Conservation (phyloP, 768 basidiomycete species). For the Mycena latifolia region DNA sequence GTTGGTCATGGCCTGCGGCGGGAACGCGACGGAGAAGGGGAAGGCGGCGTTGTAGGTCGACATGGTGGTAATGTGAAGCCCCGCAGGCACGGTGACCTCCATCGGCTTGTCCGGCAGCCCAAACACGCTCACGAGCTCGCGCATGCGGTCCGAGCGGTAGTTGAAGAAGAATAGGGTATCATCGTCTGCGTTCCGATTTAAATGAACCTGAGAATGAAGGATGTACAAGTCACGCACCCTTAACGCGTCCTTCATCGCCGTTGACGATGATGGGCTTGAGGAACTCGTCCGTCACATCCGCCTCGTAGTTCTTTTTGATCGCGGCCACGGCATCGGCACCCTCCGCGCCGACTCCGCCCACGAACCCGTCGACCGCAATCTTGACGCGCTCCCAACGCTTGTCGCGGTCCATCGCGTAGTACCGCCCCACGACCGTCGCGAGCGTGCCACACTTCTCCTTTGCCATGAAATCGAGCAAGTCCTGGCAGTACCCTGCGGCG, state of each 20-base stretch:
- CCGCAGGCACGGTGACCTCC: constrained; percentile 73
- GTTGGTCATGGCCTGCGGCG: constrained; percentile 93
- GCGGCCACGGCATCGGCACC: constrained; percentile 70
- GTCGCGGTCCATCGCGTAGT: constrained; percentile 98
- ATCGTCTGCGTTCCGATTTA: constrained; percentile 60
- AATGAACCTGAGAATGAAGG: too few species aligned
- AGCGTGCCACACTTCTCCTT: constrained; percentile 83
- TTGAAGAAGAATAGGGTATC: constrained; percentile 98
- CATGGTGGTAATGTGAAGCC: constrained; percentile 92
- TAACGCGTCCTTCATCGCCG: constrained; percentile 81
- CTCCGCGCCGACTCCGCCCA: constrained; percentile 70
- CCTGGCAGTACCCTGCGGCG: constrained; percentile 79
- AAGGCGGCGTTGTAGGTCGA: constrained; percentile 93
- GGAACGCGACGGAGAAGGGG: constrained; percentile 91
- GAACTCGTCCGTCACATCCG: constrained; percentile 95
- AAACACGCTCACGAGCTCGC: constrained; percentile 86
- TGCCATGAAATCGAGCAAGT: constrained; percentile 82
- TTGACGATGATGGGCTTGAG: constrained; percentile 94
- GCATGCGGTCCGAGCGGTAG: constrained; percentile 97
- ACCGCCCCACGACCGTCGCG: constrained; percentile 88
- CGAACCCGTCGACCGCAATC: constrained; percentile 88
- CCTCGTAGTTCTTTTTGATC: constrained; percentile 81
- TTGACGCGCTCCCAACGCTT: constrained; percentile 97
- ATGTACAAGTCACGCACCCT: constrained; percentile 68
- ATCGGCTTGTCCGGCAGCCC: constrained; percentile 88